phyloP scores from a whole-genome alignment of 768 basidiomycete genomes.

The Boletus rubroflammeus region DNA sequence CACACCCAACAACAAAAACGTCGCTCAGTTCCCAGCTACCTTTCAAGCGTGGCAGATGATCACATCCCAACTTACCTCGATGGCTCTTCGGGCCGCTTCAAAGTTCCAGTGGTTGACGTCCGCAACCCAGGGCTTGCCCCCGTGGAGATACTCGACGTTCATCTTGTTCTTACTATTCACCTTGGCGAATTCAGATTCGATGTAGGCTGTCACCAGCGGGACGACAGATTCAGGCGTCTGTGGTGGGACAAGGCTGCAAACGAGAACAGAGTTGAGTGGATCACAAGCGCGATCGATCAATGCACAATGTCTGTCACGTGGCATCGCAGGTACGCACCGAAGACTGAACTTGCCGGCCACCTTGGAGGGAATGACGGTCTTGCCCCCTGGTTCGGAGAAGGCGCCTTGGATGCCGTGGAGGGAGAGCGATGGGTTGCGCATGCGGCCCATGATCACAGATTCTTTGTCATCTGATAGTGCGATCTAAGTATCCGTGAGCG shows the following conservation, averaged over 20 bases:
- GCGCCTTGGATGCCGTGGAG: constrained; percentile 96
- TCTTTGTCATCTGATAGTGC: constrained; percentile 77
- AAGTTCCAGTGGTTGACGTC: constrained; percentile 90
- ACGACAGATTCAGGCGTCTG: constrained; percentile 76
- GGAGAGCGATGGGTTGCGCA: constrained; percentile 86
- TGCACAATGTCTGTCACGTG: neutral
- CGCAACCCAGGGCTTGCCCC: constrained; percentile 89
- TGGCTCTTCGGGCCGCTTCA: constrained; percentile 81
- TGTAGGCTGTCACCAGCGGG: constrained; percentile 64
- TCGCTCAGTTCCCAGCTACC: neutral
- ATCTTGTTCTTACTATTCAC: constrained; percentile 82
- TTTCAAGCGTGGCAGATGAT: neutral
- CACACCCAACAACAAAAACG: neutral
- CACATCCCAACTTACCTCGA: constrained; percentile 46
- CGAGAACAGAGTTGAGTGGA: neutral
- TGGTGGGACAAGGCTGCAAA: constrained; percentile 72
- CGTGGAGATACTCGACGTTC: constrained; percentile 65
- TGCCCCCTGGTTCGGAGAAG: constrained; percentile 75
- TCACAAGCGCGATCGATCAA: neutral
- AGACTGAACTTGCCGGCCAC: constrained; percentile 93
- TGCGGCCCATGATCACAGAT: constrained; percentile 83
- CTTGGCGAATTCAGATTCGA: constrained; percentile 79
- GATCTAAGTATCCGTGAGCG: constrained; percentile 33
- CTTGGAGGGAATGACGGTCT: constrained; percentile 93
- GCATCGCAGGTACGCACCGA: constrained; percentile 46